Base-by-base conservation (phyloP, 306 rosid species). In the Casuarina glauca region DNA sequence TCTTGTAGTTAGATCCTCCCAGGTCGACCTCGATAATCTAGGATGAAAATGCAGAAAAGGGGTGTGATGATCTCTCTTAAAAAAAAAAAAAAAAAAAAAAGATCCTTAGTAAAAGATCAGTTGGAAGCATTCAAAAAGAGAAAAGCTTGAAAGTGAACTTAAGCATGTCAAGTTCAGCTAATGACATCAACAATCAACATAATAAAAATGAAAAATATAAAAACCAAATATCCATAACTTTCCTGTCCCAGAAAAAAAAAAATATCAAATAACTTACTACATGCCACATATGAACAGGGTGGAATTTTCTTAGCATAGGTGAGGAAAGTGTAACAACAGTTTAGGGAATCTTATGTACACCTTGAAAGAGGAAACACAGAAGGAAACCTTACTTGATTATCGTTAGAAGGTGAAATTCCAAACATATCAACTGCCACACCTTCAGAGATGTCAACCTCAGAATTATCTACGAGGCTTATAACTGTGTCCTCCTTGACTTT, bases 351-450 rank as follows among this genome's bases (percentile, higher is more conserved):
- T 39, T 79, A 41, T 1, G 73, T 55, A 38, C 68, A 69, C 63
- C 53, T 60, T 20, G 32, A 44, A 76, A 66, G 82, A 80, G 58
- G 58, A 72, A 64, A 6, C 63, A 44, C 70, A 45, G 70, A 77
- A 45, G 10, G 69, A 76, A 80, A 52, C 39, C 73, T 70, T 69
- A 89, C 97, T 84, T 95, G 93, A 36, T 86, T 87, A 67, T 87
- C 91, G 20, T 68, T 44, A 63, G 89, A 82, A 82, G 92, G 89
- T 76, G 85, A 81, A 79, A 78, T 72, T 36, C 96, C 97, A 74
- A 91, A 95, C 96, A 95, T 89, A 80, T 91, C 97, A 20, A 71
- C 63, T 48, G 89, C 98, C 53, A 95, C 79, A 71, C 97, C 92
- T 62, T 91, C 97, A 4, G 96, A 89, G 49, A 89, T 79, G 87